Percentiles rank a stretch among this genome's conserved stretches.
phyloP scores from a whole-genome alignment of 1,139 yeast species.

The Kodamaea sp. region DNA sequence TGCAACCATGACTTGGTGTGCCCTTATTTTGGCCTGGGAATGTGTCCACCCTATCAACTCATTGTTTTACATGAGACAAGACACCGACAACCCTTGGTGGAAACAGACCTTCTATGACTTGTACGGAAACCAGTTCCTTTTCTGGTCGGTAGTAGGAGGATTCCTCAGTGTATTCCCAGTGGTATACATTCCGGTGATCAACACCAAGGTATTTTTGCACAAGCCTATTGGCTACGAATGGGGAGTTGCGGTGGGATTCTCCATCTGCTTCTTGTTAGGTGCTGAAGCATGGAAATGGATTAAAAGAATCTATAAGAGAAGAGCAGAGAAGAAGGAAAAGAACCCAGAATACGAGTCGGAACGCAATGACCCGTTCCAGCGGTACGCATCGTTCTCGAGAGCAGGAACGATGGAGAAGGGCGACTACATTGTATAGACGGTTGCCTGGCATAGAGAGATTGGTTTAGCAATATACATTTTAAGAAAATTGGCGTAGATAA shows the following conservation, averaged over 20 bases:
- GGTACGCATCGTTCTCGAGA: constrained; percentile 28
- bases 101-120: constrained; percentile 26
- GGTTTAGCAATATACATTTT: too few species aligned
- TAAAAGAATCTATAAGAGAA: constrained; percentile 23
- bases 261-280: constrained; percentile 22
- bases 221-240: constrained; percentile 29
- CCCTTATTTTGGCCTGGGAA: constrained; percentile 31
- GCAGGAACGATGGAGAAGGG: constrained; percentile 23
- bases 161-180: constrained; percentile 29
- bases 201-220: constrained; percentile 29
- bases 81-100: constrained; percentile 28
- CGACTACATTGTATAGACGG: constrained; percentile 10
- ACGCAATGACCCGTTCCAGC: constrained; percentile 27
- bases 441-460: too few species aligned
- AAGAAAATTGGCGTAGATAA: too few species aligned
- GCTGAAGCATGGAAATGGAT: constrained; percentile 29
- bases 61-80: constrained; percentile 28
- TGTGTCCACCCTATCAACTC: constrained; percentile 27
- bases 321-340: constrained; percentile 15
- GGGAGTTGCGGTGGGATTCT: constrained; percentile 27
- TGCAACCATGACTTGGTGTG: constrained; percentile 33
- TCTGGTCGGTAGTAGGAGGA: constrained; percentile 28
- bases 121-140: constrained; percentile 27
- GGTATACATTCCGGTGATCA: constrained; percentile 30
- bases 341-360: constrained; percentile 32